Evolutionary conservation across 1,284 basidiomycete species (phyloP).

Genomic region (Ustilago curta): DNA sequence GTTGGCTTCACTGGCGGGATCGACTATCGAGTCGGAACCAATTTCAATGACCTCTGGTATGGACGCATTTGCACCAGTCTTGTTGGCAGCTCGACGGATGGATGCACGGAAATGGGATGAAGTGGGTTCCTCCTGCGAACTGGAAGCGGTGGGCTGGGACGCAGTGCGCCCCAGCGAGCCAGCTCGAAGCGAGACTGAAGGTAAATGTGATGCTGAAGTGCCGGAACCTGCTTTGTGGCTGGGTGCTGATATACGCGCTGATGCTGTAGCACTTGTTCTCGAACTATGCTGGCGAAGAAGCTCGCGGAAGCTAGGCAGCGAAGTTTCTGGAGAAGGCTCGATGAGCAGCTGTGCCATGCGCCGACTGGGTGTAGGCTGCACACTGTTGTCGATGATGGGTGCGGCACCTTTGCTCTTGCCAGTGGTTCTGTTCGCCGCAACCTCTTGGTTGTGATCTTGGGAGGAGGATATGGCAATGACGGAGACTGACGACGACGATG

Average conservation of each 20-base stretch:
- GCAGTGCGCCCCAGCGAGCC: constrained; percentile 35
- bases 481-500: constrained; percentile 17
- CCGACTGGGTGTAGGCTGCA: constrained; percentile 12
- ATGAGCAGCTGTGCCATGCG: constrained; percentile 28
- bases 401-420: not conserved
- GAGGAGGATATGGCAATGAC: constrained; percentile 39
- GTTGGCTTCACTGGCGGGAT: constrained; percentile 32
- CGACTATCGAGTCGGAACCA: constrained; percentile 35
- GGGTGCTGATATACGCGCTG: not conserved
- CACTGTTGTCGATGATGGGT: not conserved
- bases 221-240: not conserved
- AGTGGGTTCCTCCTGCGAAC: constrained; percentile 38
- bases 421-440: not conserved
- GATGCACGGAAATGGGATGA: constrained; percentile 15
- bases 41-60: constrained; percentile 42
- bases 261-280: not conserved
- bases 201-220: constrained; percentile 2
- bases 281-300: constrained; percentile 17
- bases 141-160: constrained; percentile 26
- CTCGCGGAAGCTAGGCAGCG: constrained; percentile 39
- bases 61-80: not conserved
- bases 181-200: constrained; percentile 13
- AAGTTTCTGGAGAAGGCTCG: constrained; percentile 34
- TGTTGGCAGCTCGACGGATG: constrained; percentile 4
- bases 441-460: constrained; percentile 14